Evolutionary conservation across 2,329 filamentous ascomycete species (phyloP), one percentile per base, ranked within the genome.

Genomic region (Neobulgaria alba): DNA sequence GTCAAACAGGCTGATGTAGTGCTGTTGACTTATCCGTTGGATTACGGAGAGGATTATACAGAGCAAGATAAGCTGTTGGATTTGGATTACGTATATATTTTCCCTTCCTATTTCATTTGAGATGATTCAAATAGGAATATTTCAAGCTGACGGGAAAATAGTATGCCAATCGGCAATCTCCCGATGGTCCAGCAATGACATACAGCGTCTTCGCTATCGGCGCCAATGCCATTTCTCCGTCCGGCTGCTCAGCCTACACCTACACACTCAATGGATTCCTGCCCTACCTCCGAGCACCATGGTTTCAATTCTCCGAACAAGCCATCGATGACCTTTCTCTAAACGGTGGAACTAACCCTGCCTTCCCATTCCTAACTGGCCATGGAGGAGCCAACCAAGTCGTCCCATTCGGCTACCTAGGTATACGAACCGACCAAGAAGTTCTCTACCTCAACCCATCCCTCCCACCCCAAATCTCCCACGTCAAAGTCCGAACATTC

Each of bases 1-100:
- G 78, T 85, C 36, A 85, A 85, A 56, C 81, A 85, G 57, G 81
- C 80, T 1, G 80, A 85, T 58, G 72, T 85, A 10, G 75, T 84
- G 18, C 61, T 85, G 23, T 68, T 79, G 33, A 79, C 77, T 4
- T 82, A 78, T 53, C 73, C 82, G 2, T 58, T 84, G 2, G 71
- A 73, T 41, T 83, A 75, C 48, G 68, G 70, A 3, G 66, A 73
- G 36, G 72, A 75, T 32, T 60, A 71, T 58, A 15, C 67, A 72
- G 49, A 69, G 69, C 10, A 57, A 74, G 34, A 67, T 64, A 57
- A 59, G 32, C 36, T 58, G 10, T 40, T 53, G 20, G 75, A 84
- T 48, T 60, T 84, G 15, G 76, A 83, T 50, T 85, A 82, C 53
- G 67, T 70, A 43, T n/a, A n/a, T n/a, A n/a, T 26, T 12, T 38